These are phyloP conservation scores for Bonia amplexicaulis DNA, from an alignment of 176 grass and related monocot species.

Conservation along the genomic window DNA sequence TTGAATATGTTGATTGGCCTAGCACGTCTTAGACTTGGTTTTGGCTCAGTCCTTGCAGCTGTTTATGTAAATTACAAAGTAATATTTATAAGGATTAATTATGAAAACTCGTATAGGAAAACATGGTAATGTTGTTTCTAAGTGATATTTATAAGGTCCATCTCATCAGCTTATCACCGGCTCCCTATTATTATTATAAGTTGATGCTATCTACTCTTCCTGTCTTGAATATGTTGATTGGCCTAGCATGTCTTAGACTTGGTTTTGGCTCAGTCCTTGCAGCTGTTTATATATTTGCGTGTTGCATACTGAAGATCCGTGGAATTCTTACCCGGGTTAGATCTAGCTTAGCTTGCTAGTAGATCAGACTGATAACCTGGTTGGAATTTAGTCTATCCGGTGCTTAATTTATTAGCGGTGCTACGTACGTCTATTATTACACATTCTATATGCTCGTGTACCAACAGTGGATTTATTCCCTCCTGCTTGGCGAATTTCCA, in stretches of 20 bases:
- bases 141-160: too few relatives aligned
- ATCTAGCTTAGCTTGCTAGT: not conserved
- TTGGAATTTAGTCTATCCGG: not conserved
- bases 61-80: too few relatives aligned
- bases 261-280: not conserved
- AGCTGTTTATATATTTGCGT: not conserved
- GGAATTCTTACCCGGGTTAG: not conserved
- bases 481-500: too few relatives aligned
- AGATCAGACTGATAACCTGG: not conserved
- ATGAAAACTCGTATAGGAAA: too few relatives aligned
- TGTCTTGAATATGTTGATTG: not conserved
- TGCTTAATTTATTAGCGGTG: not conserved
- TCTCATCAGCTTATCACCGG: too few relatives aligned
- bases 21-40: not conserved
- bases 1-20: not conserved
- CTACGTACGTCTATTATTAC: not conserved
- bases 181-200: not conserved
- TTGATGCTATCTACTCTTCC: not conserved
- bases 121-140: too few relatives aligned
- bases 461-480: not conserved
- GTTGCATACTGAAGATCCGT: not conserved
- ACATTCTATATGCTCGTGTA: not conserved
- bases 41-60: too few relatives aligned
- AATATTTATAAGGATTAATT: too few relatives aligned
- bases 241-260: not conserved